A percentile compares a stretch with the other conserved stretches of the same genome.
Evolutionary conservation across 2,329 filamentous ascomycete genomes (phyloP).

Genomic region (Fusarium nodosum): DNA sequence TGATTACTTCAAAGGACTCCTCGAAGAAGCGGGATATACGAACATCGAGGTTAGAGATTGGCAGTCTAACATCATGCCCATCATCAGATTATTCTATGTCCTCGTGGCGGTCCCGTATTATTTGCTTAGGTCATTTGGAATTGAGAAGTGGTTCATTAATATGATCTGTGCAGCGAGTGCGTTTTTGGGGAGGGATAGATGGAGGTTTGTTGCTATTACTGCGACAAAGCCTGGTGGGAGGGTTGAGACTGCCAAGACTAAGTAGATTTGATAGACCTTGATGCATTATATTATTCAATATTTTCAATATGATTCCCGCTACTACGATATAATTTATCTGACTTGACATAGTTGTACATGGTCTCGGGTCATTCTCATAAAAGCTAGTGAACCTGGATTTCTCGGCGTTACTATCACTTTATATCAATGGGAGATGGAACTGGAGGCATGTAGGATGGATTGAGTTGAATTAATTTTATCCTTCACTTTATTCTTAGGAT

Average conservation of each 20-base stretch:
- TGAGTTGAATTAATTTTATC: too few relatives aligned
- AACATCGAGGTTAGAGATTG: not conserved
- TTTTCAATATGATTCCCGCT: too few relatives aligned
- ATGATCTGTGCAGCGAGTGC: not conserved
- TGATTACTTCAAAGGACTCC: not conserved
- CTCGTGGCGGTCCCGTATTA: not conserved
- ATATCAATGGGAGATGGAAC: fast-evolving
- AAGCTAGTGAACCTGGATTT: too few relatives aligned
- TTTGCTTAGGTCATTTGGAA: conserved; percentile 1
- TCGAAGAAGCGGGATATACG: conserved; percentile 1
- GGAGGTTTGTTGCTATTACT: conserved; percentile 6
- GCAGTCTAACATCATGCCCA: conserved; percentile 2
- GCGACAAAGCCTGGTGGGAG: not conserved
- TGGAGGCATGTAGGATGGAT: too few relatives aligned
- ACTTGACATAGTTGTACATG: too few relatives aligned
- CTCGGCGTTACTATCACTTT: too few relatives aligned
- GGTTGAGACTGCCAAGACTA: not conserved
- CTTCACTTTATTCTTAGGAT: too few relatives aligned
- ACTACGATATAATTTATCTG: too few relatives aligned
- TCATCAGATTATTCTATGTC: not conserved
- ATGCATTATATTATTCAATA: too few relatives aligned
- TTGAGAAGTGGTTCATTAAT: conserved; percentile 9
- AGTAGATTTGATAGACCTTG: not conserved
- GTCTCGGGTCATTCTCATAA: too few relatives aligned
- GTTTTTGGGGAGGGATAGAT: not conserved